Evolutionary conservation across 352 stramenopile genomes (phyloP).

Genomic region (Salisapilia sapeloensis): DNA sequence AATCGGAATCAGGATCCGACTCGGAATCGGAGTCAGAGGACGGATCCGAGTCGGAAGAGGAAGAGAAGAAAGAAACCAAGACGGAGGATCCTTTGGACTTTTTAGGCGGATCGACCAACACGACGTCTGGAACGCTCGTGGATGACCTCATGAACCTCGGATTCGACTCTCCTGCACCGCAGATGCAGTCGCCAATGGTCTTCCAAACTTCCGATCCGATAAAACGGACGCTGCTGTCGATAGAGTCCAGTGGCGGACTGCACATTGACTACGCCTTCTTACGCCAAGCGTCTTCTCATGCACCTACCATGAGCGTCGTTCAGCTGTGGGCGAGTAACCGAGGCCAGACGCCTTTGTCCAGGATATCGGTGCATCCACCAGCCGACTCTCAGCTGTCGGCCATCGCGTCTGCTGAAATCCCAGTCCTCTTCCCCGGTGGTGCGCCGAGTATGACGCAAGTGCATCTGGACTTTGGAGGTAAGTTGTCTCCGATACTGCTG

Average conservation of each 20-base stretch:
- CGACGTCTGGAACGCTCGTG: constrained; percentile 7
- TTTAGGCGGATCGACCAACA: no score
- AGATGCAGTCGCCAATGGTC: no score
- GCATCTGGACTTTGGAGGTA: constrained; percentile 66
- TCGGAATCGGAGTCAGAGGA: constrained; percentile 21
- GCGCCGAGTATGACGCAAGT: constrained; percentile 59
- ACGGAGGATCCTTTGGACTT: constrained; percentile 13
- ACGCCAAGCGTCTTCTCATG: constrained; percentile 36
- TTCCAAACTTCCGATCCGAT: no score
- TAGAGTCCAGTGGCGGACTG: constrained; percentile 29
- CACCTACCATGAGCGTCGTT: constrained; percentile 47
- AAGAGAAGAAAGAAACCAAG: constrained; percentile 13
- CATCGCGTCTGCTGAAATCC: constrained; percentile 65
- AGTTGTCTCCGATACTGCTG: constrained; percentile 46
- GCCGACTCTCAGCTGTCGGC: constrained; percentile 13
- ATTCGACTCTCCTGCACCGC: constrained; percentile 15
- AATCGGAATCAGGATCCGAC: constrained; percentile 14
- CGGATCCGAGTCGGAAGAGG: constrained; percentile 19
- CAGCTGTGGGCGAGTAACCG: constrained; percentile 59
- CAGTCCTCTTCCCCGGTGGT: constrained; percentile 64
- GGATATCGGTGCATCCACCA: constrained; percentile 12
- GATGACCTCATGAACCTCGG: constrained; percentile 47
- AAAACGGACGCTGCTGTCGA: constrained; percentile 31
- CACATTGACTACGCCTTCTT: constrained; percentile 52
- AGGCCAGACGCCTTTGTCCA: constrained; percentile 34